A percentile compares a stretch with the other conserved stretches of the same genome.
Evolutionary conservation across 2,329 filamentous ascomycete species (phyloP).

Genomic region (Penicillium psychrosexuale): DNA sequence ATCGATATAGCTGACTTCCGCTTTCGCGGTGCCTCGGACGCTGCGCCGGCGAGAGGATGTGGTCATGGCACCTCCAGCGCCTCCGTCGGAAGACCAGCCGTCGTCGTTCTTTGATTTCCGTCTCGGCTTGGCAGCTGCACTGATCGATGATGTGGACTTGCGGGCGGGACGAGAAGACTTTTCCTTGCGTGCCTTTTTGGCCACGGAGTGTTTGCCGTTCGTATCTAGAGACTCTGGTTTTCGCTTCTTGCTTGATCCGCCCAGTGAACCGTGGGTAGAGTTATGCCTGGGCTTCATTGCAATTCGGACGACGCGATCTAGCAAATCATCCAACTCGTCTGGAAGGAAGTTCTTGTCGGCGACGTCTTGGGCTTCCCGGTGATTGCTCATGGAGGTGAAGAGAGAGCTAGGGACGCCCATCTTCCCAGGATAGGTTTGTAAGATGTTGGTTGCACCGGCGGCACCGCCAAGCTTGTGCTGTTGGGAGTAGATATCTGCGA

Average conservation of each 20-base stretch:
- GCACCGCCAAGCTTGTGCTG: slow-evolving; percentile 45
- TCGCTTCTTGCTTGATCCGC: slow-evolving; percentile 37
- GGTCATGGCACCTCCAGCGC: slow-evolving; percentile 37
- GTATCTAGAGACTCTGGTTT: slow-evolving; percentile 38
- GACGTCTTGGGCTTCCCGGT: slow-evolving; percentile 76
- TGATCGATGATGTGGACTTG: slow-evolving; percentile 33
- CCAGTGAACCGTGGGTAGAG: slow-evolving; percentile 18
- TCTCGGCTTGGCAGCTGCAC: slow-evolving; percentile 30
- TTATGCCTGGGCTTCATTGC: slow-evolving; percentile 59
- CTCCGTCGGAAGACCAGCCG: slow-evolving; percentile 43
- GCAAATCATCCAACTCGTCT: slow-evolving; percentile 68
- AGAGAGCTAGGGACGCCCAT: slow-evolving; percentile 75
- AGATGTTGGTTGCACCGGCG: slow-evolving; percentile 49
- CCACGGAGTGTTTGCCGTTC: slow-evolving; percentile 22
- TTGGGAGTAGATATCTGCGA: slow-evolving; percentile 83
- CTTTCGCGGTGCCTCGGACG: slow-evolving; percentile 34
- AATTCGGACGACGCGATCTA: slow-evolving; percentile 73
- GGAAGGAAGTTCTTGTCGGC: slow-evolving; percentile 82
- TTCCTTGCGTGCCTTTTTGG: slow-evolving; percentile 35
- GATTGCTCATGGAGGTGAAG: slow-evolving; percentile 71
- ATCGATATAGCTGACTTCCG: slow-evolving; percentile 44
- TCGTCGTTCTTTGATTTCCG: slow-evolving; percentile 41
- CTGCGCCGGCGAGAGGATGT: slow-evolving; percentile 39
- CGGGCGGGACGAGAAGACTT: slow-evolving; percentile 27
- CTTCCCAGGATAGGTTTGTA: slow-evolving; percentile 79